phyloP scores from a whole-genome alignment of 176 grass and related monocot genomes.

The Phoenix dactylifera region DNA sequence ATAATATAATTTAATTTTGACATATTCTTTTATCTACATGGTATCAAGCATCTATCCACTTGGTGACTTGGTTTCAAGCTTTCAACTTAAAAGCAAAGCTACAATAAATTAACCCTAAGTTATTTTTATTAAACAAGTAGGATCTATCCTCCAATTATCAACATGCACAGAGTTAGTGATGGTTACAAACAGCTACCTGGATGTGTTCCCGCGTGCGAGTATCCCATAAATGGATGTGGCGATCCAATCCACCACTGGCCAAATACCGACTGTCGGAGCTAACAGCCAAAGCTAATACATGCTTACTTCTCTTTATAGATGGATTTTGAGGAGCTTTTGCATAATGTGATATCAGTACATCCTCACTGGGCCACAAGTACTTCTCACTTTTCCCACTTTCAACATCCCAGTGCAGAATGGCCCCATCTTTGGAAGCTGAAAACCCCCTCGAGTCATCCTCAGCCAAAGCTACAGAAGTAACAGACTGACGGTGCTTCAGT shows the following conservation, averaged over 20 bases:
- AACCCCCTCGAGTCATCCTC: slow-evolving; percentile 59
- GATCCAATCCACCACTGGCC: slow-evolving; percentile 68
- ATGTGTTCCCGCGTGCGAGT: slow-evolving; percentile 55
- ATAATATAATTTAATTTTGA: too few species aligned
- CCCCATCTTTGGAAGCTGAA: slow-evolving; percentile 82
- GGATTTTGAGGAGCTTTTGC: slow-evolving; percentile 46
- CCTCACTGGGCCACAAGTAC: slow-evolving; percentile 78
- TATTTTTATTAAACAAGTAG: not conserved
- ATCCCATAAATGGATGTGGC: slow-evolving; percentile 90
- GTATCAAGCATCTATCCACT: too few species aligned
- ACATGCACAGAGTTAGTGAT: not conserved
- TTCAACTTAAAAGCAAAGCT: too few species aligned
- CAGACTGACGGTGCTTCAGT: slow-evolving; percentile 63
- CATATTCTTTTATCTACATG: too few species aligned
- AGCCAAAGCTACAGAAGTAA: slow-evolving; percentile 63
- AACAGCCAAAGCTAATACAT: slow-evolving; percentile 52
- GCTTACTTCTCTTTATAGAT: slow-evolving; percentile 60
- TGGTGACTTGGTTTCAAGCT: too few species aligned
- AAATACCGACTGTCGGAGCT: slow-evolving; percentile 68
- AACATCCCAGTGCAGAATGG: slow-evolving; percentile 66
- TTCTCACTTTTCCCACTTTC: slow-evolving; percentile 68
- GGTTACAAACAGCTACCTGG: slow-evolving; percentile 32
- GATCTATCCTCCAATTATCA: not conserved
- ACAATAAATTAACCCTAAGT: too few species aligned
- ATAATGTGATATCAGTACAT: slow-evolving; percentile 57